Evolutionary conservation across 345 rosid species (phyloP), one percentile per base, ranked within the genome.

Genomic region (Pelargonium nanum): DNA sequence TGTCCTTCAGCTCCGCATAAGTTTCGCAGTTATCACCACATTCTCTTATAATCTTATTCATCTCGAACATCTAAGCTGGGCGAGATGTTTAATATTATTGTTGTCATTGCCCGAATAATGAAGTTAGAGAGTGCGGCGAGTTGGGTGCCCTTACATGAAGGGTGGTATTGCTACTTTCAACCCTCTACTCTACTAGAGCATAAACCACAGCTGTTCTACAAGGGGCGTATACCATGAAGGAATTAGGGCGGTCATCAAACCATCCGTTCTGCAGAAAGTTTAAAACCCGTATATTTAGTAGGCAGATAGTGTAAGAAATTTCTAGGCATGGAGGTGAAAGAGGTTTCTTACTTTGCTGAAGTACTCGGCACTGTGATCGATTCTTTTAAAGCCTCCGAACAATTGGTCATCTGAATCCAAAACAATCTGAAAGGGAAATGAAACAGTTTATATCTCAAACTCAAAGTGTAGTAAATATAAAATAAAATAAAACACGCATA

Each of bases 121-220:
- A 12, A 9, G 48, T 3, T 6, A 15, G 45, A 9, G 48, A 12
- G 48, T 17, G 15, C 16, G 48, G 48, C 48, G 9, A 40, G 48
- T 40, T 7, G 48, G 48, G 9, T 12, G 48, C 0, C 15, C 48
- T 40, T 12, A 12, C 48, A 7, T 15, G 16, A 40, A 40, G 48
- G 15, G 48, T 2, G 16, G 48, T 40, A 21, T 54, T 16, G 9
- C 23, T 24, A 52, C 25, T 48, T 63, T 17, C 57, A 53, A 8
- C 15, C 48, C n/a, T n/a, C 65, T 70, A 72, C 51, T 88, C 85
- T 58, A 74, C 86, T 50, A 86, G 72, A 24, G 88, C 95, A 48
- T 89, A 92, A 20, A 92, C 96, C 55, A 84, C 91, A 22, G 93
- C 95, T 0, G 95, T 85, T 76, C 96, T 84, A 66, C 79, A 65